Base-by-base conservation (phyloP, 2,329 filamentous ascomycete species). In the Aurifilum marmelostoma region DNA sequence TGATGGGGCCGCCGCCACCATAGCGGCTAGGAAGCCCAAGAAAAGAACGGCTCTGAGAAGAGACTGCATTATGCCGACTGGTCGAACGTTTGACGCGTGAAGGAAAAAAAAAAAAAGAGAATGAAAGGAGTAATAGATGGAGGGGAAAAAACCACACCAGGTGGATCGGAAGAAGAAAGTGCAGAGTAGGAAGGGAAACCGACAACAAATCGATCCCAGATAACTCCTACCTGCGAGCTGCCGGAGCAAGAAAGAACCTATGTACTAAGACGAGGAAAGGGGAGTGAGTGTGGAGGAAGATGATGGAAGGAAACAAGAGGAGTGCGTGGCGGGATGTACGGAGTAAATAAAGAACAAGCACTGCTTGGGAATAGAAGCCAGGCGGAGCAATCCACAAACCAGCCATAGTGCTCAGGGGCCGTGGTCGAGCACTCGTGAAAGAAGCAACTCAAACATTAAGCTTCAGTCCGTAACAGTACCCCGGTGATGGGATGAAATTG, bases 1-100 rank as follows among this genome's bases (percentile, higher is more conserved):
- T 21, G 67, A 65, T 5, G 83, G 82, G 39, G 81, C 82, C 37
- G 86, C 83, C 54, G 85, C 76, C 67, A 80, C 81, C 59, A 84
- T 74, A 56, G 83, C 74, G 67, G 83, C 80, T 73, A 87, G 75
- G 69, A 88, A 77, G 76, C 83, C 80, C 71, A 85, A 75, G 69
- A 86, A 74, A 72, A 84, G 72, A 67, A 79, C 63, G 2, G 75
- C 34, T 65, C 71, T 73, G 41, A 76, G 58, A 5, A 73, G 66
- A 8, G 74, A 73, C 60, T 72, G 75, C 75, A 76, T 76, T 12
- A 21, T 75, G 71, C 8, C 39, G 64, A 58, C 63, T 54, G 29
- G n/a, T 54, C 27, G 16, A 41, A 37, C n/a, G n/a, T n/a, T n/a
- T n/a, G n/a, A n/a, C n/a, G n/a, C n/a, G n/a, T 18, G 32, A 27